Conservation (phyloP, 306 rosid species). For the Abrus precatorius region DNA sequence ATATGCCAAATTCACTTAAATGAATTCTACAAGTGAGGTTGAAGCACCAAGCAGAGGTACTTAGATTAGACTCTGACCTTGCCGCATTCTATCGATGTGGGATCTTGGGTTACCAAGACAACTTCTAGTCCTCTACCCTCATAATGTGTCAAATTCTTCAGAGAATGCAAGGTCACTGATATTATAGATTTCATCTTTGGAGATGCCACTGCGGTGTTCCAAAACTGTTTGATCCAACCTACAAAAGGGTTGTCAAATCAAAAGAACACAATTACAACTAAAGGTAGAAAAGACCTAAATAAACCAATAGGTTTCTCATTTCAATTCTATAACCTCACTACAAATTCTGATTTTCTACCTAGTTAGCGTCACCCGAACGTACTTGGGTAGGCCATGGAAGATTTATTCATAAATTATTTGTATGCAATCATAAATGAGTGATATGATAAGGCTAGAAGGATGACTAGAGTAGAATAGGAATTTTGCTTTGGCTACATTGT, state of each 20-base stretch:
- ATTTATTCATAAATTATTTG: constrained; percentile 70
- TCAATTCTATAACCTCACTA: constrained; percentile 80
- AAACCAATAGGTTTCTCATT: constrained; percentile 84
- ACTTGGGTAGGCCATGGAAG: constrained; percentile 93
- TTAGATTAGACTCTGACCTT: constrained; percentile 85
- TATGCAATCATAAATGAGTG: constrained; percentile 68
- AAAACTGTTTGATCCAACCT: constrained; percentile 66
- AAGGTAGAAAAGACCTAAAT: constrained; percentile 76
- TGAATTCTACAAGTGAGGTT: too few species aligned
- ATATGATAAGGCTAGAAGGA: constrained; percentile 66
- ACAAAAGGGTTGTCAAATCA: constrained; percentile 70
- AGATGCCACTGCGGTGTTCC: constrained; percentile 77
- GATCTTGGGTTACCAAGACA: constrained; percentile 79
- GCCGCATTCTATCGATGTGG: constrained; percentile 75
- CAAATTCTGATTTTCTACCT: constrained; percentile 63
- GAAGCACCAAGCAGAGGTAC: constrained; percentile 93
- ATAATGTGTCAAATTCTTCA: constrained; percentile 89
- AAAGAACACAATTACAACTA: constrained; percentile 90
- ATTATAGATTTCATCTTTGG: constrained; percentile 90
- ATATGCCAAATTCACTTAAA: too few species aligned
- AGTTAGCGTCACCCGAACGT: constrained; percentile 52
- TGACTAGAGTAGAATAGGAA: constrained; percentile 85
- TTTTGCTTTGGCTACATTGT: constrained; percentile 65
- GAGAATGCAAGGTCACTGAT: constrained; percentile 80
- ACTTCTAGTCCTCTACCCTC: constrained; percentile 70